A percentile compares a stretch with the other conserved stretches of the same genome.
These are phyloP conservation scores for Thelonectria discophora DNA, from an alignment of 2,329 filamentous ascomycete species.

Conservation along the genomic window DNA sequence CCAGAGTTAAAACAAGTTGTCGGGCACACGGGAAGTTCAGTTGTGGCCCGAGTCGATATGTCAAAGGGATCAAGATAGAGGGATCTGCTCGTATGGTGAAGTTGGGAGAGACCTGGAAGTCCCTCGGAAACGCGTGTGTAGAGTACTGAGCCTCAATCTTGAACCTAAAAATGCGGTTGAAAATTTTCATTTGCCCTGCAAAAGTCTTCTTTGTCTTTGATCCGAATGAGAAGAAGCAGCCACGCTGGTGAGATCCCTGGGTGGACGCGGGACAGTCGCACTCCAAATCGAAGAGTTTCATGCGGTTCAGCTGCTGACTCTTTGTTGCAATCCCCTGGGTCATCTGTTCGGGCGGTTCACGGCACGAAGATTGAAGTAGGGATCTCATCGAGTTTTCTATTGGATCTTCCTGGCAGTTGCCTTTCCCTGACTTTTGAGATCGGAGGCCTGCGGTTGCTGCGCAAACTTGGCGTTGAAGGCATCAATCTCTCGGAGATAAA, in stretches of 20 bases:
- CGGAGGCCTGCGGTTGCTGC: background rate
- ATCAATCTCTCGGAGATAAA: background rate
- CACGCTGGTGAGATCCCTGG: background rate
- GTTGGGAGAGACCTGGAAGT: conserved; percentile 1
- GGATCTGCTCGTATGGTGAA: background rate
- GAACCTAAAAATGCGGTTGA: background rate
- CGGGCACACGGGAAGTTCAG: too few species aligned
- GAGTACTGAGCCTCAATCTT: conserved; percentile 1
- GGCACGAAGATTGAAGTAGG: too few species aligned
- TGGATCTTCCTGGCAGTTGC: background rate
- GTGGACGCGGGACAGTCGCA: background rate
- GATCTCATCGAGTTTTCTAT: background rate
- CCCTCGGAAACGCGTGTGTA: background rate
- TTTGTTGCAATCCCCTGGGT: too few species aligned
- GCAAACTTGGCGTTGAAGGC: background rate
- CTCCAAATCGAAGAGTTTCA: background rate
- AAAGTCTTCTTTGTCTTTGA: background rate
- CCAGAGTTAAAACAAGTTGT: too few species aligned
- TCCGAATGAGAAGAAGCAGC: background rate
- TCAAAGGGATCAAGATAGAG: too few species aligned
- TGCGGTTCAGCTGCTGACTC: background rate
- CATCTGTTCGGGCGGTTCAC: too few species aligned
- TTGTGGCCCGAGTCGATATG: too few species aligned
- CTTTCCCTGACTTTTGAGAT: conserved; percentile 3
- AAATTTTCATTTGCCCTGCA: background rate